Conservation (phyloP, 164 flowering plant genomes). For the Protea cynaroides region DNA sequence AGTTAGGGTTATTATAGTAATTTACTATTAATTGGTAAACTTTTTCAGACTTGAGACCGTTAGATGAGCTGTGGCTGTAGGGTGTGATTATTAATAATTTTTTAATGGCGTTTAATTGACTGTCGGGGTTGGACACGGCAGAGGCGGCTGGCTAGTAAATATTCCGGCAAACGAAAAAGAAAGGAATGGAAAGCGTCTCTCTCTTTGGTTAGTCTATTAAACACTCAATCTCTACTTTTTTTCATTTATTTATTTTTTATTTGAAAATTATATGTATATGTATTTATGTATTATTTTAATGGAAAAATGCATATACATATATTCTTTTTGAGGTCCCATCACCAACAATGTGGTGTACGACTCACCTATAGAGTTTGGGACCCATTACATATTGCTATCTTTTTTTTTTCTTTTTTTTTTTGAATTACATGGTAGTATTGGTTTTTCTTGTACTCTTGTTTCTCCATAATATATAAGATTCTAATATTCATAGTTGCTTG, state of each 20-base stretch:
- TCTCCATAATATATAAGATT: too few species aligned
- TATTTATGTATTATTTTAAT: too few species aligned
- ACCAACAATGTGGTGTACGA: too few species aligned
- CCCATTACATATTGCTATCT: too few species aligned
- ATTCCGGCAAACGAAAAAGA: neutral
- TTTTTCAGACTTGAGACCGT: neutral
- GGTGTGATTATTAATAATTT: neutral
- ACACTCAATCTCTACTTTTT: neutral
- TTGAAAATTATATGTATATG: too few species aligned
- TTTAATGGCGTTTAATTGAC: neutral
- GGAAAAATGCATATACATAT: too few species aligned
- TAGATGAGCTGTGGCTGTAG: neutral
- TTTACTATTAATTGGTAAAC: neutral
- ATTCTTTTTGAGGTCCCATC: too few species aligned
- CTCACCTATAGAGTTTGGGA: too few species aligned
- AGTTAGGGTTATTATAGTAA: neutral
- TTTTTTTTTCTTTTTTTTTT: too few species aligned
- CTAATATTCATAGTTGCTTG: too few species aligned
- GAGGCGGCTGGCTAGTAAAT: constrained; percentile 3
- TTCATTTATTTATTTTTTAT: neutral
- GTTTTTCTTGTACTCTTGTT: too few species aligned
- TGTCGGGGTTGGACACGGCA: constrained; percentile 9
- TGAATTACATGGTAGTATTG: too few species aligned
- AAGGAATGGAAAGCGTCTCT: neutral
- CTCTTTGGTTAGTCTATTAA: neutral